A percentile compares a stretch with the other conserved stretches of the same genome.
phyloP scores from a whole-genome alignment of 768 basidiomycete genomes.

The Leccinum subtestaceum region DNA sequence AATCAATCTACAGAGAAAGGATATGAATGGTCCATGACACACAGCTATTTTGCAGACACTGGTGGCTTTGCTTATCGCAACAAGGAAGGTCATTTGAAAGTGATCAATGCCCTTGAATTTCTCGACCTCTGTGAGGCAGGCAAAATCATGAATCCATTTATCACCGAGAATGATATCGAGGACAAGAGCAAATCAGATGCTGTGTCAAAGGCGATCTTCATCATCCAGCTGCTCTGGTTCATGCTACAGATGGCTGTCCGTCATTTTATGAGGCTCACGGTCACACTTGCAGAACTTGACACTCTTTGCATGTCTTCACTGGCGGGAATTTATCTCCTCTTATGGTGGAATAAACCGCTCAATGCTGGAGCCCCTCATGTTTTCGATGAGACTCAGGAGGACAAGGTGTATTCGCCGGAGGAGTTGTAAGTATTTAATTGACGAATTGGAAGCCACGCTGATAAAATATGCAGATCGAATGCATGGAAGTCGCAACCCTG shows the following conservation, averaged over 20 bases:
- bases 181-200: constrained; percentile 5
- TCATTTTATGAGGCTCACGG: background rate
- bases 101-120: background rate
- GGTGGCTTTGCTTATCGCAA: too few relatives aligned
- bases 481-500: background rate
- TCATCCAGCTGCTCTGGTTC: background rate
- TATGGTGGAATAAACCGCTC: constrained; percentile 1
- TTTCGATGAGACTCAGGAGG: background rate
- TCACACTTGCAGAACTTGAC: background rate
- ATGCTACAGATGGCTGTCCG: background rate
- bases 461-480: background rate
- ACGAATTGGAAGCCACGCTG: too few relatives aligned
- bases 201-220: background rate
- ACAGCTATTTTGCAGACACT: too few relatives aligned
- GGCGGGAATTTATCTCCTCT: background rate
- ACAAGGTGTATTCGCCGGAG: background rate
- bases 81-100: background rate
- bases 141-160: background rate
- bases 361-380: background rate
- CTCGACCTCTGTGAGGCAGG: background rate
- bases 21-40: background rate
- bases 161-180: background rate
- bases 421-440: background rate
- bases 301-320: background rate
- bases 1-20: background rate